phyloP scores from a whole-genome alignment of 2,329 filamentous ascomycete genomes.

The Kalmusia sp. region DNA sequence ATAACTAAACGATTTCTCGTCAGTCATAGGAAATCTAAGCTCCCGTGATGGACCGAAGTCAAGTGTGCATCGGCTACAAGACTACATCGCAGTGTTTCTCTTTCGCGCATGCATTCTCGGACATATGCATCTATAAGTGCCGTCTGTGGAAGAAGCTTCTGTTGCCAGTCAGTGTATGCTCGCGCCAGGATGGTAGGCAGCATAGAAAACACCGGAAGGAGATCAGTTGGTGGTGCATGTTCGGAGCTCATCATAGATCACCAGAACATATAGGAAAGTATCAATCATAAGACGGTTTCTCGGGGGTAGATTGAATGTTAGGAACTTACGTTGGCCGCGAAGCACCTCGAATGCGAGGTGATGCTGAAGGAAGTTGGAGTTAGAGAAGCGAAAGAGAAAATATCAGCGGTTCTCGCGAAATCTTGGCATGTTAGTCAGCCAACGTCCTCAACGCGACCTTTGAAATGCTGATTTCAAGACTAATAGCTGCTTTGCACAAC shows the following conservation, averaged over 20 bases:
- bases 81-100: too few species aligned
- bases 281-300: conserved; percentile 55
- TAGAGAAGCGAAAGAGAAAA: conserved; percentile 26
- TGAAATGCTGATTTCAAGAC: conserved; percentile 16
- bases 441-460: conserved; percentile 18
- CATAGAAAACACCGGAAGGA: conserved; percentile 13
- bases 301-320: background rate
- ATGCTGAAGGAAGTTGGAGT: conserved; percentile 19
- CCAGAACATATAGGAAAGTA: conserved; percentile 61
- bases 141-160: conserved; percentile 11
- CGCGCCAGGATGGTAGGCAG: conserved; percentile 9
- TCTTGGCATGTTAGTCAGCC: conserved; percentile 41
- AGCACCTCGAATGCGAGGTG: conserved; percentile 23
- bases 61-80: too few species aligned
- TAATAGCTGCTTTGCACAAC: background rate
- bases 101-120: too few species aligned
- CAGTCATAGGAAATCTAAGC: background rate
- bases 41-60: too few species aligned
- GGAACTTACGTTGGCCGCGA: conserved; percentile 31
- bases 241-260: conserved; percentile 63
- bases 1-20: background rate
- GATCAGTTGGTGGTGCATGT: conserved; percentile 69
- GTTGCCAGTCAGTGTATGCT: conserved; percentile 27
- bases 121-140: too few species aligned
- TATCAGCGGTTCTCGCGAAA: conserved; percentile 23